These are phyloP conservation scores for Paraphaeosphaeria sporulosa DNA, from an alignment of 2,329 filamentous ascomycete genomes.

Conservation along the genomic window DNA sequence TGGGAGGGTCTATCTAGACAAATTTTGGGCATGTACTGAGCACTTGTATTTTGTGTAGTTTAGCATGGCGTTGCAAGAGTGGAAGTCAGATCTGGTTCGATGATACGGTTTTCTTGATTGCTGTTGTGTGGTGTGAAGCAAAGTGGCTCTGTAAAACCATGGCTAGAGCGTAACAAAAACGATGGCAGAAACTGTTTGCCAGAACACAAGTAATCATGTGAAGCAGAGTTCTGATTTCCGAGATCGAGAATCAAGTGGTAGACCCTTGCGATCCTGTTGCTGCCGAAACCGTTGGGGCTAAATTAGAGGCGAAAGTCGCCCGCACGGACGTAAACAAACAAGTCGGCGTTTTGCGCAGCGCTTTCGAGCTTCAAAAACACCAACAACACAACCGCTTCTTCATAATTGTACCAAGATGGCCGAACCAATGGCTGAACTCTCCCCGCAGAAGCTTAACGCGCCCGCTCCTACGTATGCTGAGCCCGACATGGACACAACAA, in stretches of 20 bases:
- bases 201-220: no score
- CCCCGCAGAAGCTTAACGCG: slow-evolving; percentile 40
- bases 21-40: background rate
- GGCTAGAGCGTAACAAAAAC: no score
- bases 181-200: no score
- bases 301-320: slow-evolving; percentile 19
- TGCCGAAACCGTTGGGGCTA: slow-evolving; percentile 18
- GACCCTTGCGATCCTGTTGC: background rate
- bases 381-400: slow-evolving; percentile 24
- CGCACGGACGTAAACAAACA: slow-evolving; percentile 20
- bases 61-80: background rate
- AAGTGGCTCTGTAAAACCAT: no score
- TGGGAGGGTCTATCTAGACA: background rate
- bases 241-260: no score
- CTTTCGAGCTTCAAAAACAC: slow-evolving; percentile 17
- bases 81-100: background rate
- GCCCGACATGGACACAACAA: slow-evolving; percentile 45
- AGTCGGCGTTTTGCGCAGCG: slow-evolving; percentile 18
- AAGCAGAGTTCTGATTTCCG: no score
- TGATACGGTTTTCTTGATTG: no score
- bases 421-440: slow-evolving; percentile 41
- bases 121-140: no score
- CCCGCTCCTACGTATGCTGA: slow-evolving; percentile 27
- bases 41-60: background rate
- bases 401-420: slow-evolving; percentile 31